Evolutionary conservation across 495 filamentous ascomycete species (phyloP).

Genomic region (Penicillium paxilli): DNA sequence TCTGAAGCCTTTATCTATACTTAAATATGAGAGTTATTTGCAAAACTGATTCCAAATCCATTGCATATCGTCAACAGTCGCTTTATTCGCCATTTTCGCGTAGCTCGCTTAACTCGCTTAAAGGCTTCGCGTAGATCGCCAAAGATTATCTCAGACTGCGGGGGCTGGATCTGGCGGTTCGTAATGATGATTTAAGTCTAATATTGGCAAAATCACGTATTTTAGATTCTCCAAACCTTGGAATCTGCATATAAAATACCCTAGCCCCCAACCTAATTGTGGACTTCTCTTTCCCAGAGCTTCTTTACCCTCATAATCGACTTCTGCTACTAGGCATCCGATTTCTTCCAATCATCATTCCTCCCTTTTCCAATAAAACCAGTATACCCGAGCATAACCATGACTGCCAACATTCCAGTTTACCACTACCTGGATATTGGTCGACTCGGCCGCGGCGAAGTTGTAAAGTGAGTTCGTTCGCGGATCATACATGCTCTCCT

Average conservation of each 20-base stretch:
- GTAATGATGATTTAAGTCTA: not conserved
- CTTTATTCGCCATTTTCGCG: not conserved
- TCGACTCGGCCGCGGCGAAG: slow-evolving; percentile 44
- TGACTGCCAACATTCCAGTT: not conserved
- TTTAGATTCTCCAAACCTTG: no score
- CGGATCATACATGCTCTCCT: not conserved
- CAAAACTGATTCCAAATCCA: not conserved
- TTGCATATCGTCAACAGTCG: not conserved
- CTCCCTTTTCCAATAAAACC: not conserved
- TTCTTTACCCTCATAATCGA: no score
- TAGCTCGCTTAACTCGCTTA: not conserved
- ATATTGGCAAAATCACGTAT: not conserved
- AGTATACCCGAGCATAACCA: not conserved
- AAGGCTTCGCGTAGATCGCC: not conserved
- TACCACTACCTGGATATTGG: slow-evolving; percentile 43
- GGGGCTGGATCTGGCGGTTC: no score
- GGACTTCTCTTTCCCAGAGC: no score
- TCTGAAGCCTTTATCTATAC: not conserved
- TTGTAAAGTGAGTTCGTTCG: slow-evolving; percentile 28
- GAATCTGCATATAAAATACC: not conserved
- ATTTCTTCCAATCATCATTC: not conserved
- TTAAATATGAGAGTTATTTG: not conserved
- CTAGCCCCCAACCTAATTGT: no score
- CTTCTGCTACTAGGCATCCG: no score
- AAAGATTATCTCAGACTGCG: no score